A percentile compares a stretch with the other conserved stretches of the same genome.
Evolutionary conservation across 108 stramenopile species (phyloP).

Genomic region (Skeletonema menzelii): DNA sequence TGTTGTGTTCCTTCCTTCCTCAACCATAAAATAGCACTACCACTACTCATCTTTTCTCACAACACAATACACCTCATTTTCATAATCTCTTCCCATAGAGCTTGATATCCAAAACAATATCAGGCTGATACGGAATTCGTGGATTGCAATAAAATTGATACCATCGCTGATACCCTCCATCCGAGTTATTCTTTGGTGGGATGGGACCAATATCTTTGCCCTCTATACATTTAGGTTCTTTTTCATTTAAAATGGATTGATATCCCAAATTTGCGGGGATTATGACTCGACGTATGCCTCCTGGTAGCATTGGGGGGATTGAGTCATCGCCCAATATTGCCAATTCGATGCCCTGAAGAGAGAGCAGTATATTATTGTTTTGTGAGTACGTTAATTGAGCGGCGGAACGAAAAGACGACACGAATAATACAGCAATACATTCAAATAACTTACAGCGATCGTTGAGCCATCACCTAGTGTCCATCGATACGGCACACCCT

Average conservation of each 20-base stretch:
- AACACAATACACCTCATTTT: background rate
- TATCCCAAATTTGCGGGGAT: conserved; percentile 14
- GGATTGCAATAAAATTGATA: conserved; percentile 22
- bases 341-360: conserved; percentile 1
- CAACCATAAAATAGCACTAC: background rate
- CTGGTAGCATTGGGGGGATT: conserved; percentile 19
- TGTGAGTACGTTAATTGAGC: no score
- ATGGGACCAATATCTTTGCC: conserved; percentile 8
- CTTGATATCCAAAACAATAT: conserved; percentile 19
- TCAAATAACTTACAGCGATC: background rate
- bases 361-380: no score
- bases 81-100: conserved; percentile 19
- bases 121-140: conserved; percentile 19
- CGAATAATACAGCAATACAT: no score
- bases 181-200: conserved; percentile 2
- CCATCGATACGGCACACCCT: conserved; percentile 20
- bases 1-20: no score
- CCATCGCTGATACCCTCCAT: conserved; percentile 17
- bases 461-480: conserved; percentile 14
- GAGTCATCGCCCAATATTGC: conserved; percentile 9
- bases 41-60: background rate
- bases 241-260: background rate
- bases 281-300: conserved; percentile 13
- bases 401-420: no score
- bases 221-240: background rate